Percentiles rank a stretch among this genome's conserved stretches.
Conservation (phyloP, 805 yeast genomes). For the Ogataea paraovalis region DNA sequence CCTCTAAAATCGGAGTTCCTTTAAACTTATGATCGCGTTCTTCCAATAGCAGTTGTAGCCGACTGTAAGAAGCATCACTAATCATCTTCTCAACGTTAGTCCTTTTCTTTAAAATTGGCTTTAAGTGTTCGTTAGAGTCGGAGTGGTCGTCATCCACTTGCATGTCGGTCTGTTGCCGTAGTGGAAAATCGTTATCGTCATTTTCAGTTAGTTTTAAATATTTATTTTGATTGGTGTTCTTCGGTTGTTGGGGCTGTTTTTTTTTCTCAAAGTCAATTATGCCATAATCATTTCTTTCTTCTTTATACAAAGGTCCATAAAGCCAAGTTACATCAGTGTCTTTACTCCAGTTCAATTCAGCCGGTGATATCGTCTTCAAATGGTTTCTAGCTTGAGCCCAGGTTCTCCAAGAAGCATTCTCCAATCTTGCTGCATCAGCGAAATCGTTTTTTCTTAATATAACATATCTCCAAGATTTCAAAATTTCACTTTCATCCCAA, state of each 20-base stretch:
- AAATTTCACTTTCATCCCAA: constrained; percentile 93
- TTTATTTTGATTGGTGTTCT: not conserved
- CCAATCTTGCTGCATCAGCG: constrained; percentile 73
- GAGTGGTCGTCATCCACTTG: constrained; percentile 9
- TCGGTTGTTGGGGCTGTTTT: constrained; percentile 1
- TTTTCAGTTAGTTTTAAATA: not conserved
- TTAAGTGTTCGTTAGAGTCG: constrained; percentile 37
- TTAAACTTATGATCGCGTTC: constrained; percentile 27
- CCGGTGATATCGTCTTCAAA: constrained; percentile 80
- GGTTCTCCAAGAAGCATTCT: constrained; percentile 91
- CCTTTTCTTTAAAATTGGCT: constrained; percentile 86
- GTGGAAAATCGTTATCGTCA: not conserved
- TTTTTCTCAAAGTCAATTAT: constrained; percentile 16
- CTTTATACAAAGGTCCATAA: constrained; percentile 69
- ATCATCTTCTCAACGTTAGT: constrained; percentile 80
- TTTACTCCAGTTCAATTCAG: constrained; percentile 91
- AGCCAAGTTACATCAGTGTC: constrained; percentile 98
- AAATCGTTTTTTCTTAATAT: constrained; percentile 77
- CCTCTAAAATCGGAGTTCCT: constrained; percentile 33
- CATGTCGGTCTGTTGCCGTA: not conserved
- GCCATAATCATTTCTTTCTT: constrained; percentile 18
- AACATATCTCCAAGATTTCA: constrained; percentile 93
- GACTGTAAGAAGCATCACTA: constrained; percentile 43
- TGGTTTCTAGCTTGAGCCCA: constrained; percentile 87
- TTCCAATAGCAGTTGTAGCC: constrained; percentile 29